phyloP scores from a whole-genome alignment of 139 green algal species.

The Tetraselmis chui region DNA sequence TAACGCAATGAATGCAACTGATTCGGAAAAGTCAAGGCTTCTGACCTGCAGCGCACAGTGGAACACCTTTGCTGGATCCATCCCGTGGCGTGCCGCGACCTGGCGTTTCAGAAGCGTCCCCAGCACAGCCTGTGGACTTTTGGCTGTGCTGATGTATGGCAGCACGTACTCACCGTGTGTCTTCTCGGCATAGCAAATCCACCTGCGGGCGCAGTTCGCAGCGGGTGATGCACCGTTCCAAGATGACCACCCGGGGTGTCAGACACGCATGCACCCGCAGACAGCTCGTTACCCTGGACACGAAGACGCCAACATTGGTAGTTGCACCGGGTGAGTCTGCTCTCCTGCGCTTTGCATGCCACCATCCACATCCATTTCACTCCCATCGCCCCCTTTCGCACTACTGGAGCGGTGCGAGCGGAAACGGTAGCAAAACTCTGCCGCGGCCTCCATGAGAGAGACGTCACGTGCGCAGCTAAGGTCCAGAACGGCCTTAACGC shows the following conservation, averaged over 20 bases:
- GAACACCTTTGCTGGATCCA: neutral
- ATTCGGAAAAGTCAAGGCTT: no score
- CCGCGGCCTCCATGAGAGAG: slow-evolving; percentile 69
- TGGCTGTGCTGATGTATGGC: slow-evolving; percentile 73
- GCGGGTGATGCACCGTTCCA: no score
- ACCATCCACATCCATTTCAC: neutral
- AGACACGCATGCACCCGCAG: neutral
- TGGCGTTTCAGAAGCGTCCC: slow-evolving; percentile 81
- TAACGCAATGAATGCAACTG: no score
- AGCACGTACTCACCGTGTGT: slow-evolving; percentile 79
- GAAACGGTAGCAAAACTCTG: slow-evolving; percentile 74
- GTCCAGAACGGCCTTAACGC: slow-evolving; percentile 69
- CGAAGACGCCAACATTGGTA: slow-evolving; percentile 83
- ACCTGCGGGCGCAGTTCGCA: slow-evolving; percentile 67
- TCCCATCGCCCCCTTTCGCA: neutral
- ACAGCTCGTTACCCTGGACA: slow-evolving; percentile 57
- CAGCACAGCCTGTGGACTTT: slow-evolving; percentile 85
- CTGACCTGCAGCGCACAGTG: neutral
- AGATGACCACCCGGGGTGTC: no score
- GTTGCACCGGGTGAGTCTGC: neutral
- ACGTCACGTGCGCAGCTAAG: slow-evolving; percentile 53
- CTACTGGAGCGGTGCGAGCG: neutral
- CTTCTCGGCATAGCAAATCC: slow-evolving; percentile 99
- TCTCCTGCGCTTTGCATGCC: no score
- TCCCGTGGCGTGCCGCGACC: slow-evolving; percentile 17